A percentile compares a stretch with the other conserved stretches of the same genome.
Conservation (phyloP, 257 asterid species). For the Ocimum tenuiflorum region DNA sequence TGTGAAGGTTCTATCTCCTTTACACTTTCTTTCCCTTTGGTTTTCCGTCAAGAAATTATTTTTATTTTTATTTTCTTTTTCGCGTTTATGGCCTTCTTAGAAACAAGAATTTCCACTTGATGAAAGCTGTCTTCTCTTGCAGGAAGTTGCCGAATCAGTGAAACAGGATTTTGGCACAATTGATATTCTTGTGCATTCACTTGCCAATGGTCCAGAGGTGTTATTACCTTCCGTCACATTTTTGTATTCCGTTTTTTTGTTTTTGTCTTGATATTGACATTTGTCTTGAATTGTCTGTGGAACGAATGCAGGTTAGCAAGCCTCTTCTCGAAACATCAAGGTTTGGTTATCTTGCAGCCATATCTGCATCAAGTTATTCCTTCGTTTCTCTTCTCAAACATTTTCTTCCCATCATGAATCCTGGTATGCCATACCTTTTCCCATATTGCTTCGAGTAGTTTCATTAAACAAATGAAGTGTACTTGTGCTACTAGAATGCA, state of each 20-base stretch:
- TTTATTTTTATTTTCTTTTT: not conserved
- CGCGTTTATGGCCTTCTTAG: not conserved
- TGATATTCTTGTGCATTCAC: slow-evolving; percentile 97
- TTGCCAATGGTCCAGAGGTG: slow-evolving; percentile 99
- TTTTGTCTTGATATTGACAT: not conserved
- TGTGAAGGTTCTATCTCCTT: slow-evolving; percentile 56
- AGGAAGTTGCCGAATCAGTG: slow-evolving; percentile 94
- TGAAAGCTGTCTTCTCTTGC: slow-evolving; percentile 19
- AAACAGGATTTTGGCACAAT: slow-evolving; percentile 89
- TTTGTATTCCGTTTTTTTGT: not conserved
- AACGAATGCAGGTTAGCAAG: slow-evolving; percentile 52
- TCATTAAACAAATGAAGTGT: slow-evolving; percentile 1
- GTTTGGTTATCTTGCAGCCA: slow-evolving; percentile 80
- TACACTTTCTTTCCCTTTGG: not conserved
- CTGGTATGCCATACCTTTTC: slow-evolving; percentile 37
- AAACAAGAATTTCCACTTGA: not conserved
- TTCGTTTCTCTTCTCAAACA: slow-evolving; percentile 73
- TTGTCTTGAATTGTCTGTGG: not conserved
- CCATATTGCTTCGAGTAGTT: not conserved
- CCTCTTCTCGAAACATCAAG: slow-evolving; percentile 87
- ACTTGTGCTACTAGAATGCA: not conserved
- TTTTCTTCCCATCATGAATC: slow-evolving; percentile 80
- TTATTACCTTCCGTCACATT: not conserved
- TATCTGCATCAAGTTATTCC: slow-evolving; percentile 94
- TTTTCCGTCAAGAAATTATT: not conserved